Percentiles rank a stretch among this genome's conserved stretches.
Evolutionary conservation across 192 early-diverging fungal genomes (phyloP).

Genomic region (Fimicolochytrium jonesii): DNA sequence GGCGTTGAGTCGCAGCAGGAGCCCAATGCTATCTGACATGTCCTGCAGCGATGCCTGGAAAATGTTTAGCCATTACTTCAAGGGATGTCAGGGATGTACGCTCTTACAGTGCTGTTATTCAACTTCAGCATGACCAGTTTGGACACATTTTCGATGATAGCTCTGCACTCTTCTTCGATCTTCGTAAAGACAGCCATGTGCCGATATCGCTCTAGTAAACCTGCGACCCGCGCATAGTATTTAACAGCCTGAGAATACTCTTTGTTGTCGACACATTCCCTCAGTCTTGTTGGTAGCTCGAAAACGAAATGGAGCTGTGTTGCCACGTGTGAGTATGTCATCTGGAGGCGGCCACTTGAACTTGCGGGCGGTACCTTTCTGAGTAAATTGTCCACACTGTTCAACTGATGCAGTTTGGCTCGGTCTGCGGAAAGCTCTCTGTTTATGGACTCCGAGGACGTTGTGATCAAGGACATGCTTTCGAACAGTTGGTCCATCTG

Average conservation of each 20-base stretch:
- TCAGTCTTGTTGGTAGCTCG: constrained; percentile 75
- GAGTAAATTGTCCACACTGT: constrained; percentile 65
- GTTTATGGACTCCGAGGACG: constrained; percentile 49
- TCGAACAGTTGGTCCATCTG: constrained; percentile 72
- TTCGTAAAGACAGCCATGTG: constrained; percentile 70
- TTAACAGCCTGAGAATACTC: constrained; percentile 72
- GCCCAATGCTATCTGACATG: constrained; percentile 47
- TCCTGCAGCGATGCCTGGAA: constrained; percentile 37
- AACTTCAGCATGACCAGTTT: constrained; percentile 55
- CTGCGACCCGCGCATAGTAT: constrained; percentile 65
- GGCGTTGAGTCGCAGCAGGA: constrained; percentile 27
- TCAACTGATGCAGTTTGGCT: constrained; percentile 70
- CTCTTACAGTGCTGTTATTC: constrained; percentile 27
- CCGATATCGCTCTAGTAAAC: constrained; percentile 73
- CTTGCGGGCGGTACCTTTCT: constrained; percentile 45
- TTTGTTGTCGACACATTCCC: constrained; percentile 49
- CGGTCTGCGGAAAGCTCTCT: constrained; percentile 58
- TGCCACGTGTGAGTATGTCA: not conserved
- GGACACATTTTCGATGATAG: constrained; percentile 71
- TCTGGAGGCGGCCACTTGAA: not conserved
- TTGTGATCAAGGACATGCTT: constrained; percentile 64
- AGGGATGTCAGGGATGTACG: too few species aligned
- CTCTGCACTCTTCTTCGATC: constrained; percentile 75
- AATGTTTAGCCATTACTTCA: not conserved
- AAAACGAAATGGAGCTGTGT: constrained; percentile 78